A percentile compares a stretch with the other conserved stretches of the same genome.
Conservation (phyloP, 768 basidiomycete genomes). For the Galerina marginata region DNA sequence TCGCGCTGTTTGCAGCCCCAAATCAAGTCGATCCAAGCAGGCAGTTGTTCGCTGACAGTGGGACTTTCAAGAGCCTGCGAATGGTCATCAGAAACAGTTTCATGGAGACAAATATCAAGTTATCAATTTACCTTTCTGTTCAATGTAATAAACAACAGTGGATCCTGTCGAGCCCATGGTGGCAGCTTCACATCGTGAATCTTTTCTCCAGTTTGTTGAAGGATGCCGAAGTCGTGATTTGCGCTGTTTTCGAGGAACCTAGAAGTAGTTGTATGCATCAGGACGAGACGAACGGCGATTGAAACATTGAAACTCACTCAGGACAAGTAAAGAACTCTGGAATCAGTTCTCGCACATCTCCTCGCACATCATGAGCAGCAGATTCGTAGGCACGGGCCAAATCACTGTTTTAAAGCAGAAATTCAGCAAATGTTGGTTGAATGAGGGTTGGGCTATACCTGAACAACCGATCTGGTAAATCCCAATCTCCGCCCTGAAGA, state of each 20-base stretch:
- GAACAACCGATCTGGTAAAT: slow-evolving; percentile 88
- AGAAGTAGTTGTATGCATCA: neutral
- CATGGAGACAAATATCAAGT: neutral
- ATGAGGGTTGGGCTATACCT: slow-evolving; percentile 42
- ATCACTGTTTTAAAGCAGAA: slow-evolving; percentile 51
- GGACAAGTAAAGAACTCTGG: slow-evolving; percentile 89
- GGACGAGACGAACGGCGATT: neutral
- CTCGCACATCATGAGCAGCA: slow-evolving; percentile 83
- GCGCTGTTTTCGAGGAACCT: slow-evolving; percentile 87
- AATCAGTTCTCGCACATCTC: slow-evolving; percentile 93
- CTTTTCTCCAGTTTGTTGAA: slow-evolving; percentile 73
- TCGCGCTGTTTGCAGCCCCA: slow-evolving; percentile 91
- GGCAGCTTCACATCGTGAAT: slow-evolving; percentile 91
- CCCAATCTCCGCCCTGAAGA: slow-evolving; percentile 93
- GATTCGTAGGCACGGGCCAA: slow-evolving; percentile 83
- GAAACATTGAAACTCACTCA: slow-evolving; percentile 53
- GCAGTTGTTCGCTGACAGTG: slow-evolving; percentile 82
- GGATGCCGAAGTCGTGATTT: slow-evolving; percentile 79
- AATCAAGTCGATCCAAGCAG: slow-evolving; percentile 92
- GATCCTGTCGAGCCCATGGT: slow-evolving; percentile 86
- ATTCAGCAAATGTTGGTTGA: neutral
- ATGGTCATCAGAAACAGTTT: neutral
- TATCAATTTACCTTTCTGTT: slow-evolving; percentile 67
- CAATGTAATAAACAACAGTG: slow-evolving; percentile 78
- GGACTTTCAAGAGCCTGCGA: slow-evolving; percentile 84